Evolutionary conservation across 2,329 filamentous ascomycete genomes (phyloP), one percentile per base, ranked within the genome.

Genomic region (Mycocentrospora acerina): DNA sequence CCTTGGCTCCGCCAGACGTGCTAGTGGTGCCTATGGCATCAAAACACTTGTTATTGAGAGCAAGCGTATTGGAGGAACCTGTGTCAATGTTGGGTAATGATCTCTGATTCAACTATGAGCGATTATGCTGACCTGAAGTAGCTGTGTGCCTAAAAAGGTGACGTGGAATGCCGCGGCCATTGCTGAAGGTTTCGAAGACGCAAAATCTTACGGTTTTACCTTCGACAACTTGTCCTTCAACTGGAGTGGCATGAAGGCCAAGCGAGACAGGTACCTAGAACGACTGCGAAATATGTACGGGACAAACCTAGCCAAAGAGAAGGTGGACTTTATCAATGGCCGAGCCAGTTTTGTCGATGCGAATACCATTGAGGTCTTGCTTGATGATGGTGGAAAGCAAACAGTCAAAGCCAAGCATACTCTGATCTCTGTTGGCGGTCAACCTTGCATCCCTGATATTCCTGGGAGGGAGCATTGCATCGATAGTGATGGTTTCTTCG

Each of bases 1-100:
- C 42, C 78, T 94, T 34, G 88, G 81, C 44, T 83, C 84, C 40
- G 88, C 85, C 26, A 81, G 88, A 60, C 83, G 87, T 74, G 88
- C 88, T n/a, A n/a, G n/a, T 38, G 83, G 80, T 64, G 82, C 82
- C 69, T 88, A 88, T 62, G 88, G 87, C 42, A 76, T 78, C 55
- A 94, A 90, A 70, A 82, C 86, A 37, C 84, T 90, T 67, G 84
- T 88, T 33, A 76, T 94, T 44, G 88, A 94, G 73, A 81, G 76
- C 59, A 80, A 80, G 52, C 77, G 86, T 46, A 75, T 91, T 17
- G 89, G 88, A 59, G 88, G 88, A 48, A 94, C 89, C 32, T 95
- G 89, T 64, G 89, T 95, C 46, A 95, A 95, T 62, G 89, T 94
- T 55, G 88, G 88, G 80, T n/a, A n/a, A n/a, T n/a, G n/a, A n/a